These are phyloP conservation scores for Pseudogymnoascus sp. DNA, from an alignment of 2,329 filamentous ascomycete species.

Conservation along the genomic window DNA sequence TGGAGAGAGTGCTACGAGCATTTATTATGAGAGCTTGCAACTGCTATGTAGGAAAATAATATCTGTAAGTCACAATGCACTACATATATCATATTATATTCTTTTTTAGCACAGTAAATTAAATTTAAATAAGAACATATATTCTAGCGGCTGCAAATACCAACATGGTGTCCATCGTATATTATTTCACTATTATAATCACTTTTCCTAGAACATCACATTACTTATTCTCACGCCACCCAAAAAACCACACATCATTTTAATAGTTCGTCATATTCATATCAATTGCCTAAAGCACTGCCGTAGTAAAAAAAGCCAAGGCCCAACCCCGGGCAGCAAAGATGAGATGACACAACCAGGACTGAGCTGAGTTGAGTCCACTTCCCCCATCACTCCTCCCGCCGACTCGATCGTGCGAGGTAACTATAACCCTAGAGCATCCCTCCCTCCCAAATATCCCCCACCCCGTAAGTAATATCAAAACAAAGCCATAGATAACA, in stretches of 20 bases:
- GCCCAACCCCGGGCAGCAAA: neutral
- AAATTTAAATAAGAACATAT: too few relatives aligned
- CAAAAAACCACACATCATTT: neutral
- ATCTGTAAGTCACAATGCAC: neutral
- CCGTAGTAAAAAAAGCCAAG: neutral
- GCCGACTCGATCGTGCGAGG: neutral
- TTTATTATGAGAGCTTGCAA: neutral
- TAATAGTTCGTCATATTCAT: constrained; percentile 5
- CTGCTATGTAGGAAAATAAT: neutral
- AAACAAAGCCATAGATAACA: neutral
- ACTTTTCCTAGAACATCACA: neutral
- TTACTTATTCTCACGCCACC: neutral
- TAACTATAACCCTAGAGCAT: neutral
- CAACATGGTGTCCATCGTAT: too few relatives aligned
- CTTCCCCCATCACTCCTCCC: neutral
- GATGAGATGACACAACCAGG: neutral
- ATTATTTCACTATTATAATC: neutral
- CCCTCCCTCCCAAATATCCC: neutral
- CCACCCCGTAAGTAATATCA: neutral
- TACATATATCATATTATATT: neutral
- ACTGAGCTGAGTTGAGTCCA: neutral
- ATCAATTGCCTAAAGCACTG: neutral
- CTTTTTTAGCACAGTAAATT: too few relatives aligned
- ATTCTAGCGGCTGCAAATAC: too few relatives aligned
- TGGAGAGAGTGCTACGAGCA: neutral